Conservation (phyloP, 2,329 filamentous ascomycete genomes). For the Trichophyton equinum region DNA sequence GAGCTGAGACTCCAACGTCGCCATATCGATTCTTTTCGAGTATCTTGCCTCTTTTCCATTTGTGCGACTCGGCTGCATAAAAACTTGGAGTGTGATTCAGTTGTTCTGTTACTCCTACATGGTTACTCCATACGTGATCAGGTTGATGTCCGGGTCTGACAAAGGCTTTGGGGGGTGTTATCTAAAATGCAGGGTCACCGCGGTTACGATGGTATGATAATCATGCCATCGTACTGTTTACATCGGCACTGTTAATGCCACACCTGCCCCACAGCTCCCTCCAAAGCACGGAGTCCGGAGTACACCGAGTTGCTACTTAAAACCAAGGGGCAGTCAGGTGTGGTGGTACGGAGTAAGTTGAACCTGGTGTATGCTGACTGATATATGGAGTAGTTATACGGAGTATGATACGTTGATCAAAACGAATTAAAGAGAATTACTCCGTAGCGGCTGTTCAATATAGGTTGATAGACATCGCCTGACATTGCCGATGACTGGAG, state of each 20-base stretch:
- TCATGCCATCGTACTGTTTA: not conserved
- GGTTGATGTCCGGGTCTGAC: not conserved
- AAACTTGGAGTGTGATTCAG: not conserved
- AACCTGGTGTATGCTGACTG: no score
- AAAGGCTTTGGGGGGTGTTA: not conserved
- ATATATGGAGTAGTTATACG: no score
- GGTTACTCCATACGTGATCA: not conserved
- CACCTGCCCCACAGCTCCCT: not conserved
- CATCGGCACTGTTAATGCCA: not conserved
- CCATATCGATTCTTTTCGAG: not conserved
- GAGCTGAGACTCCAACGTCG: not conserved
- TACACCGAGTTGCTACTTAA: no score
- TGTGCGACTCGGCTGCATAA: not conserved
- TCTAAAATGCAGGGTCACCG: not conserved
- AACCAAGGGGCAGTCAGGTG: no score
- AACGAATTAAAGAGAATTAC: no score
- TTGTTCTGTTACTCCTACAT: not conserved
- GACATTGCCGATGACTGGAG: no score
- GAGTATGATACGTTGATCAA: no score
- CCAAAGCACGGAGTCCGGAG: no score
- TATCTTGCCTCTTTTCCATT: not conserved
- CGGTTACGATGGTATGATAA: not conserved
- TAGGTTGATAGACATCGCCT: no score
- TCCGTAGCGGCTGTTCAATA: no score
- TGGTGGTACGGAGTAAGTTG: no score